Evolutionary conservation across 2,329 filamentous ascomycete species (phyloP).

Genomic region (Eurotiales sp.): DNA sequence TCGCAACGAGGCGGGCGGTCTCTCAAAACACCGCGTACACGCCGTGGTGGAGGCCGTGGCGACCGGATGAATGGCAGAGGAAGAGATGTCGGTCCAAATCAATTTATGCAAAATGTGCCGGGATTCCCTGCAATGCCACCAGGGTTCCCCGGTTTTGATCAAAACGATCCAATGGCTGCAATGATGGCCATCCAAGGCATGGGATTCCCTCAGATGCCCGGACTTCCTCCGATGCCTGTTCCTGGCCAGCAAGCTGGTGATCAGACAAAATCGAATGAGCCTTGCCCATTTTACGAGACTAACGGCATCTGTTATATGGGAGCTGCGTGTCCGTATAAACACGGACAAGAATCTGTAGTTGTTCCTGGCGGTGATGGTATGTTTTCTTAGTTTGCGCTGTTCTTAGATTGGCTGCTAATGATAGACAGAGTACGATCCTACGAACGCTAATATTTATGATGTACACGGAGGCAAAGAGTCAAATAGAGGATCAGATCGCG

Average conservation of each 20-base stretch:
- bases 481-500: constrained; percentile 25
- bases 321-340: constrained; percentile 55
- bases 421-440: constrained; percentile 52
- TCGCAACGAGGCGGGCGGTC: constrained; percentile 41
- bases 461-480: constrained; percentile 19
- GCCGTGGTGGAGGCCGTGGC: constrained; percentile 42
- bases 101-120: constrained; percentile 27
- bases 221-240: constrained; percentile 43
- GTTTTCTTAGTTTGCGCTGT: constrained; percentile 8
- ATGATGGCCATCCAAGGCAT: constrained; percentile 53
- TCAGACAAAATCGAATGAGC: constrained; percentile 33
- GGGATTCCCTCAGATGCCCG: constrained; percentile 48
- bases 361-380: constrained; percentile 29
- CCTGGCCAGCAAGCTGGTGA: constrained; percentile 27
- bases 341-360: constrained; percentile 46
- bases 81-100: constrained; percentile 22
- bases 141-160: constrained; percentile 51
- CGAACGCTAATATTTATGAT: constrained; percentile 44
- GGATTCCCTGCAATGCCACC: constrained; percentile 38
- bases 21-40: constrained; percentile 44
- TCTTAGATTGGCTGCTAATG: background rate
- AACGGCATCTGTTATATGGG: constrained; percentile 58
- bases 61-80: constrained; percentile 29
- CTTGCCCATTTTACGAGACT: constrained; percentile 56
- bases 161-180: constrained; percentile 53